Evolutionary conservation across 441 rosid species (phyloP), one percentile per base, ranked within the genome.

Genomic region (Adansonia gregorii): DNA sequence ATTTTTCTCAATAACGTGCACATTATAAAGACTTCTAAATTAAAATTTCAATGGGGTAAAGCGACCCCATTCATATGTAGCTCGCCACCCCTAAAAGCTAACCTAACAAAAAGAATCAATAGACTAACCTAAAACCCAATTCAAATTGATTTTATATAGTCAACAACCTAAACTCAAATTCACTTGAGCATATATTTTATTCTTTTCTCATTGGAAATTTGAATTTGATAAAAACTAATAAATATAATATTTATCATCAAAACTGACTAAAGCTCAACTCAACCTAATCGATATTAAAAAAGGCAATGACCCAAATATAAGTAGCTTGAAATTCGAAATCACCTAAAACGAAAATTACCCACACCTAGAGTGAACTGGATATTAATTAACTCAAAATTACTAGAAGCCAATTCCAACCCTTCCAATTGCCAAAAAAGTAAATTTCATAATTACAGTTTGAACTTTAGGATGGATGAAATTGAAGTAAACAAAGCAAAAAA

Each of bases 211-310:
- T 35, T 17, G 41, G 12, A 66, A 66, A 39, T 66, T 39, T 66
- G 51, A 66, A 39, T 66, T 41, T 66, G 70, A 41, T 35, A n/a
- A 41, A 64, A 63, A 66, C n/a, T 41, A 10, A 41, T 41, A n/a
- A 66, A 66, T n/a, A 41, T 4, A 66, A 39, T 8, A 41, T 66
- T 66, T 41, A 66, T 41, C n/a, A 66, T 39, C 49, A 66, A 2
- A 39, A 35, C 39, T 35, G 39, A 35, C 39, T 35, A 35, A 1
- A 35, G 39, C 39, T 35, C 39, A 35, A 35, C 39, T 35, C 39
- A 35, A 35, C 39, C 39, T 35, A 35, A 35, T 35, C 39, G 39
- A 35, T 35, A 35, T 35, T 35, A 35, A 35, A 35, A 35, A 39
- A 39, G 5, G 70, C 6, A 39, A 65, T 6, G 48, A 35, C 12